Percentiles rank a stretch among this genome's conserved stretches.
These are phyloP conservation scores for Boletus edulis DNA, from an alignment of 768 basidiomycete genomes.

Conservation along the genomic window DNA sequence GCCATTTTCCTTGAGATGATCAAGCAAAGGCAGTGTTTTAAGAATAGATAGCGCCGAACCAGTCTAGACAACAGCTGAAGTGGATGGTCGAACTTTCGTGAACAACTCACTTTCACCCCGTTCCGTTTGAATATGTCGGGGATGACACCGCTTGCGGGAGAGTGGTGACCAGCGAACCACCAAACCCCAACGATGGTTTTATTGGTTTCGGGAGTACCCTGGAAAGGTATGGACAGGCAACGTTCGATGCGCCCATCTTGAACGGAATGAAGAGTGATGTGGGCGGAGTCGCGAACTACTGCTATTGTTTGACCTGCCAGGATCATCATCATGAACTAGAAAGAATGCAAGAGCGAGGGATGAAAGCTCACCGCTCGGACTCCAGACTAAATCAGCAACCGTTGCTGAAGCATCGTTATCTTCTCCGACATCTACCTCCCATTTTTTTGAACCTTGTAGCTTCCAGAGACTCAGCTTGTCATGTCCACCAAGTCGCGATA, in stretches of 20 bases:
- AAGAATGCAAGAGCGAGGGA: not conserved
- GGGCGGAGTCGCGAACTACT: constrained; percentile 65
- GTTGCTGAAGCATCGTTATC: constrained; percentile 43
- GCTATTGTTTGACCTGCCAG: constrained; percentile 65
- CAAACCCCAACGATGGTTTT: constrained; percentile 52
- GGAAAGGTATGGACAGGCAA: constrained; percentile 38
- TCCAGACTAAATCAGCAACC: constrained; percentile 70
- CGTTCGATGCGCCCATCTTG: constrained; percentile 68
- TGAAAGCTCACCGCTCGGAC: constrained; percentile 65
- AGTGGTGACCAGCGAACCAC: constrained; percentile 65
- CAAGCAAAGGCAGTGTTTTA: constrained; percentile 66
- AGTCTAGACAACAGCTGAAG: constrained; percentile 44
- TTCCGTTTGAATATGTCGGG: constrained; percentile 77
- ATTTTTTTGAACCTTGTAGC: constrained; percentile 73
- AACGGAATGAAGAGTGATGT: constrained; percentile 69
- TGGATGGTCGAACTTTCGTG: not conserved
- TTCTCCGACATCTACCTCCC: constrained; percentile 72
- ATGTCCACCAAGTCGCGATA: constrained; percentile 63
- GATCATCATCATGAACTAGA: constrained; percentile 3
- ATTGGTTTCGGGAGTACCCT: constrained; percentile 11
- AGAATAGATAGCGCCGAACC: constrained; percentile 75
- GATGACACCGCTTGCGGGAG: constrained; percentile 40
- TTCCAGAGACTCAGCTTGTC: constrained; percentile 81
- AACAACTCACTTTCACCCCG: constrained; percentile 53
- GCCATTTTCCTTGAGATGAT: constrained; percentile 64